phyloP scores from a whole-genome alignment of 352 stramenopile genomes.

The Detonula confervacea region DNA sequence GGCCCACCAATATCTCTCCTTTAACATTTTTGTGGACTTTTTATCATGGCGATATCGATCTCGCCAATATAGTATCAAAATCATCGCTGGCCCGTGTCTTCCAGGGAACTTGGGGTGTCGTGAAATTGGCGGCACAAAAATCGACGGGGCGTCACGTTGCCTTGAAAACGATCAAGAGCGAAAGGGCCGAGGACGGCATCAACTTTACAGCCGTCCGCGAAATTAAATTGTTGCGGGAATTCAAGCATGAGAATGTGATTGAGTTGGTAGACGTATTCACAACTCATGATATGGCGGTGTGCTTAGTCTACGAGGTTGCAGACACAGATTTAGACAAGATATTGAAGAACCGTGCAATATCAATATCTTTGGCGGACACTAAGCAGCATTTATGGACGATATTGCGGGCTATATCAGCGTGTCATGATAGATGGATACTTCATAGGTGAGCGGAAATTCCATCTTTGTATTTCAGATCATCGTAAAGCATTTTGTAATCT shows the following conservation, averaged over 20 bases:
- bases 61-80: too few species aligned
- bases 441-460: slow-evolving; percentile 51
- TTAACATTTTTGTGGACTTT: too few species aligned
- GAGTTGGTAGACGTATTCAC: slow-evolving; percentile 87
- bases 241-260: slow-evolving; percentile 99
- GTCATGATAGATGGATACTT: slow-evolving; percentile 84
- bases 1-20: too few species aligned
- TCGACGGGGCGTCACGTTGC: slow-evolving; percentile 68
- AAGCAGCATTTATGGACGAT: slow-evolving; percentile 79
- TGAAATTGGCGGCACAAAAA: slow-evolving; percentile 81
- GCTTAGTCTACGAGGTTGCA: slow-evolving; percentile 82
- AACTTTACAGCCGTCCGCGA: slow-evolving; percentile 97
- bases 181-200: slow-evolving; percentile 74
- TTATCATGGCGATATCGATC: too few species aligned
- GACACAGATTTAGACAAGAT: slow-evolving; percentile 85
- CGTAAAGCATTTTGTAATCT: too few species aligned
- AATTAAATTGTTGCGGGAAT: slow-evolving; percentile 98
- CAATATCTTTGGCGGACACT: slow-evolving; percentile 79
- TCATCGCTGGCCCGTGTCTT: too few species aligned
- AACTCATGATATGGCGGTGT: slow-evolving; percentile 72
- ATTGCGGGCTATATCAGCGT: slow-evolving; percentile 72
- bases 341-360: slow-evolving; percentile 80
- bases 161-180: slow-evolving; percentile 84
- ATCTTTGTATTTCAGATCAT: too few species aligned
- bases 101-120: slow-evolving; percentile 82